These are phyloP conservation scores for Sclerotinia glacialis DNA, from an alignment of 2,329 filamentous ascomycete species.

Conservation along the genomic window DNA sequence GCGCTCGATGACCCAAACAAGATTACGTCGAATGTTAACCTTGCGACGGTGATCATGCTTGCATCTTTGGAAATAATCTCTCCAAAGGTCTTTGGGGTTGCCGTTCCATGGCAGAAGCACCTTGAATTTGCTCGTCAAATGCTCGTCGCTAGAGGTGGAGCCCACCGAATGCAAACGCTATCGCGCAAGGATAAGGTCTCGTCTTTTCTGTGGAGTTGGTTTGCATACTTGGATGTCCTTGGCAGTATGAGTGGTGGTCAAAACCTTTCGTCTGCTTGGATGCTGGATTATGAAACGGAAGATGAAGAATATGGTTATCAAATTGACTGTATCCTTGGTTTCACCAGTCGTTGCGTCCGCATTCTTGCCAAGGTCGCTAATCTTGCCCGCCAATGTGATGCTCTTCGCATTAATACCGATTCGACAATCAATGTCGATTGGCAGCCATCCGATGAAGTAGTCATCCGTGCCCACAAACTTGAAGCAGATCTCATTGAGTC, in stretches of 20 bases:
- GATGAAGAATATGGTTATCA: slow-evolving; percentile 58
- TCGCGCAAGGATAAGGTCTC: slow-evolving; percentile 57
- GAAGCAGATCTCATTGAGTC: slow-evolving; percentile 60
- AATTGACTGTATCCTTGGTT: slow-evolving; percentile 79
- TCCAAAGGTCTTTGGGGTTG: slow-evolving; percentile 75
- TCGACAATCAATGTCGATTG: slow-evolving; percentile 53
- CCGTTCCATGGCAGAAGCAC: slow-evolving; percentile 77
- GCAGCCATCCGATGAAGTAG: slow-evolving; percentile 55
- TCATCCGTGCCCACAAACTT: slow-evolving; percentile 56
- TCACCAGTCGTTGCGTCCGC: slow-evolving; percentile 68
- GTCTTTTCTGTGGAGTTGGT: slow-evolving; percentile 78
- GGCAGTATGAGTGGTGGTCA: slow-evolving; percentile 64
- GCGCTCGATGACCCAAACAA: slow-evolving; percentile 60
- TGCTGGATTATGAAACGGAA: slow-evolving; percentile 48
- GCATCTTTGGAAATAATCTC: slow-evolving; percentile 81
- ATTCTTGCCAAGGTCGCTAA: slow-evolving; percentile 71
- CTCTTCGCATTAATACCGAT: slow-evolving; percentile 57
- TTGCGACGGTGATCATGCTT: slow-evolving; percentile 82
- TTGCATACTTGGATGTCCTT: slow-evolving; percentile 78
- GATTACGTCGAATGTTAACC: slow-evolving; percentile 67
- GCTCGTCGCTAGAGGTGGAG: slow-evolving; percentile 63
- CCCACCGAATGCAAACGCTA: slow-evolving; percentile 48
- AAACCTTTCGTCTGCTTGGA: slow-evolving; percentile 32
- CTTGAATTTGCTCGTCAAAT: slow-evolving; percentile 72
- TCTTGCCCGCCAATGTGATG: slow-evolving; percentile 66